Percentiles rank a stretch among this genome's conserved stretches.
Conservation (phyloP, 176 grass and related monocot species). For the Metroxylon sagu region DNA sequence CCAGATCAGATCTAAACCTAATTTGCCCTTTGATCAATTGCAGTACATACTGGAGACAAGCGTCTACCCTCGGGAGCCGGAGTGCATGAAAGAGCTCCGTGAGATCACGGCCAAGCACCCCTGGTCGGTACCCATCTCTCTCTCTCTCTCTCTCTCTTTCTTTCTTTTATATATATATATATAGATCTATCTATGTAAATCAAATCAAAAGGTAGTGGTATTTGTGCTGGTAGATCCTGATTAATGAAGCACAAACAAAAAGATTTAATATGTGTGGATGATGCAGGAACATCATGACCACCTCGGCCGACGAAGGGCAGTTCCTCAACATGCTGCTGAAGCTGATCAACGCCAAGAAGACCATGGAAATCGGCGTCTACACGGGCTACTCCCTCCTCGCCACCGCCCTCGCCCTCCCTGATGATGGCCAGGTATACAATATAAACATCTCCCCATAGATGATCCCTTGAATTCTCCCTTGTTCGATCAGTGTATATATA, state of each 20-base stretch:
- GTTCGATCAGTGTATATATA: too few relatives aligned
- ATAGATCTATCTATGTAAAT: not conserved
- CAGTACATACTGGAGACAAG: conserved; percentile 18
- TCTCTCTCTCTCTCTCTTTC: too few relatives aligned
- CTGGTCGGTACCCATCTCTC: not conserved
- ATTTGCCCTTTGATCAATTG: not conserved
- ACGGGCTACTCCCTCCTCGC: conserved; percentile 97
- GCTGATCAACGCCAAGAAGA: conserved; percentile 89
- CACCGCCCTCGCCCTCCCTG: conserved; percentile 80
- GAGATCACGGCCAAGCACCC: conserved; percentile 9
- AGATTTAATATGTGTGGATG: too few relatives aligned
- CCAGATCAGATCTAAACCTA: too few relatives aligned
- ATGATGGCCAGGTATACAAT: conserved; percentile 62
- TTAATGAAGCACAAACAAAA: too few relatives aligned
- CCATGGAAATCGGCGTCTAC: conserved; percentile 98
- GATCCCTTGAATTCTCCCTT: too few relatives aligned
- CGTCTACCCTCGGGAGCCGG: conserved; percentile 7
- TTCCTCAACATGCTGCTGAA: conserved; percentile 84
- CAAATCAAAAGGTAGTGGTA: not conserved
- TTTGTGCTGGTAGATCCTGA: too few relatives aligned
- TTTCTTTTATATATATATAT: too few relatives aligned
- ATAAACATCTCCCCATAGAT: too few relatives aligned
- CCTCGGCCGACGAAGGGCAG: conserved; percentile 78
- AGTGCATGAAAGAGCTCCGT: conserved; percentile 15
- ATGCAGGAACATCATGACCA: conserved; percentile 79